Conservation (phyloP, 768 basidiomycete genomes). For the Trametes villosa region DNA sequence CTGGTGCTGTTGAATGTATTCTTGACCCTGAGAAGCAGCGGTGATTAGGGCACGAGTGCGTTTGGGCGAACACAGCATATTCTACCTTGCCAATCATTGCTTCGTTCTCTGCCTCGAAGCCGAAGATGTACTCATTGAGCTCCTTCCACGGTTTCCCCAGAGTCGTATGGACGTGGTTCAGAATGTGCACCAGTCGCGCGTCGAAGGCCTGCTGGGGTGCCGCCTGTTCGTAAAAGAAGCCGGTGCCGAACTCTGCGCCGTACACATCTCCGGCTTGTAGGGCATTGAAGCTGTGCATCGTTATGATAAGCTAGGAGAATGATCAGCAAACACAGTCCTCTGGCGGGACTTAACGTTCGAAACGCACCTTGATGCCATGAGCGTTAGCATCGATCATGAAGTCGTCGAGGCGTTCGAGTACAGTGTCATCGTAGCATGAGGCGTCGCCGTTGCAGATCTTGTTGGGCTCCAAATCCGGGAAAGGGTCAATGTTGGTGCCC, state of each 20-base stretch:
- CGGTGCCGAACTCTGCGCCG: conserved; percentile 36
- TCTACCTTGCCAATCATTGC: conserved; percentile 36
- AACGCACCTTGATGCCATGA: conserved; percentile 36
- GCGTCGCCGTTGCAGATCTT: conserved; percentile 34
- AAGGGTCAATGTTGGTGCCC: conserved; percentile 33
- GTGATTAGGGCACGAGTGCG: neutral
- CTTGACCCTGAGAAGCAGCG: conserved; percentile 24
- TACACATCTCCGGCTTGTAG: conserved; percentile 41
- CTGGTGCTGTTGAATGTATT: conserved; percentile 30
- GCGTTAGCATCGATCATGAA: conserved; percentile 44
- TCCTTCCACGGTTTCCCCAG: conserved; percentile 44
- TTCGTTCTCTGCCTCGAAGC: conserved; percentile 44
- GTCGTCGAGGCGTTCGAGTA: conserved; percentile 42
- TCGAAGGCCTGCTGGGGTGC: conserved; percentile 38
- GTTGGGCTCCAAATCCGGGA: conserved; percentile 40
- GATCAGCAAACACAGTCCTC: neutral
- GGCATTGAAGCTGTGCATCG: conserved; percentile 38
- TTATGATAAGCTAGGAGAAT: conserved; percentile 20
- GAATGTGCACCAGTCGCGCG: conserved; percentile 41
- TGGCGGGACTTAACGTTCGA: neutral
- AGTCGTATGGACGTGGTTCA: conserved; percentile 43
- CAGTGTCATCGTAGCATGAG: conserved; percentile 40
- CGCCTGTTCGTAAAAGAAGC: conserved; percentile 40
- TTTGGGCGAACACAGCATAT: neutral
- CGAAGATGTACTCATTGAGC: conserved; percentile 43